A percentile compares a stretch with the other conserved stretches of the same genome.
Conservation (phyloP, 306 rosid species). For the Cucumis cinereus region DNA sequence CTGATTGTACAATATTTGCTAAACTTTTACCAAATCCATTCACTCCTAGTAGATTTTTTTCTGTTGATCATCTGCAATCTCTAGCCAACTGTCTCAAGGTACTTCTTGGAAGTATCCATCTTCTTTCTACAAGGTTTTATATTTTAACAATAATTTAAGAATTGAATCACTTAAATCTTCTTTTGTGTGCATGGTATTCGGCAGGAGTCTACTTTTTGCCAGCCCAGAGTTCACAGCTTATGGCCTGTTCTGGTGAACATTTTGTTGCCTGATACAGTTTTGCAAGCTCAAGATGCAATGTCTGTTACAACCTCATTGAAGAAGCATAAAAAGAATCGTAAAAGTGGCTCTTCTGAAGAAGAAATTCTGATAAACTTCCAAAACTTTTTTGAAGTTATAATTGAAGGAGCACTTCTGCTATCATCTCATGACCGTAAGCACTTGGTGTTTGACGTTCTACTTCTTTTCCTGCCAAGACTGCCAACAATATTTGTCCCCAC, state of each 20-base stretch:
- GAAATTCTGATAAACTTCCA: slow-evolving; percentile 50
- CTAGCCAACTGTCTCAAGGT: slow-evolving; percentile 81
- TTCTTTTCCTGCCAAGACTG: slow-evolving; percentile 59
- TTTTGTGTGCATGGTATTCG: slow-evolving; percentile 13
- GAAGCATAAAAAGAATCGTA: slow-evolving; percentile 74
- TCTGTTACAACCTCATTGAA: slow-evolving; percentile 61
- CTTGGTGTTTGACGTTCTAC: slow-evolving; percentile 68
- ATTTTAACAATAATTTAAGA: neutral
- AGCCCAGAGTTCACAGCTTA: slow-evolving; percentile 78
- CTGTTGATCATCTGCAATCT: slow-evolving; percentile 50
- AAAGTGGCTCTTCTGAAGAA: slow-evolving; percentile 72
- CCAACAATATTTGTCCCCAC: slow-evolving; percentile 63
- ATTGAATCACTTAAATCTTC: neutral
- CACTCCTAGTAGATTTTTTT: slow-evolving; percentile 45
- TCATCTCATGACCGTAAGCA: slow-evolving; percentile 99
- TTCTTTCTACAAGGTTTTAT: neutral
- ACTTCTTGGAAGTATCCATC: slow-evolving; percentile 5
- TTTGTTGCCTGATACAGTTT: slow-evolving; percentile 50
- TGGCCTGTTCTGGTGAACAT: slow-evolving; percentile 74
- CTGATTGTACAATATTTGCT: slow-evolving; percentile 35
- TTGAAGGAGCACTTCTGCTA: slow-evolving; percentile 77
- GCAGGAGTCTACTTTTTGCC: slow-evolving; percentile 97
- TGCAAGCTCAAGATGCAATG: slow-evolving; percentile 48
- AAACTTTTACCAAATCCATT: slow-evolving; percentile 67
- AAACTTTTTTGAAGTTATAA: slow-evolving; percentile 57